Conservation (phyloP, 495 filamentous ascomycete genomes). For the Bacidia rubella region DNA sequence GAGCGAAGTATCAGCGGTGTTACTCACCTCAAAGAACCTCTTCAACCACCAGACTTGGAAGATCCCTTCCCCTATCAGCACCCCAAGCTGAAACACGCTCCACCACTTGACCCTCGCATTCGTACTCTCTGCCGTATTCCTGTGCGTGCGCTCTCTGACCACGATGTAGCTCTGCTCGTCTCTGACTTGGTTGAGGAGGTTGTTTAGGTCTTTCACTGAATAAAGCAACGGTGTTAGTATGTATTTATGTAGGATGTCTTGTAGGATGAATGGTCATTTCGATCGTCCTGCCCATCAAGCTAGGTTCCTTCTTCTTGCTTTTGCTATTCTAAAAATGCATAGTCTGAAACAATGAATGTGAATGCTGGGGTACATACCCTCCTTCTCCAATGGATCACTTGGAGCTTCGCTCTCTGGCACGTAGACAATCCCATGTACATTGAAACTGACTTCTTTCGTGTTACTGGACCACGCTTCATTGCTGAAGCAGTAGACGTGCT, state of each 20-base stretch:
- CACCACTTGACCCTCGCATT: constrained; percentile 98
- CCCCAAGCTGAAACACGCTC: constrained; percentile 89
- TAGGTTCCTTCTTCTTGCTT: too few relatives aligned
- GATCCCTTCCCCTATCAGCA: constrained; percentile 80
- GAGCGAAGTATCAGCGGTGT: background rate
- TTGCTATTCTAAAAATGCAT: too few relatives aligned
- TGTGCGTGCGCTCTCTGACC: constrained; percentile 82
- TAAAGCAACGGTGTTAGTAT: constrained; percentile 8
- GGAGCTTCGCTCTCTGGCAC: constrained; percentile 75
- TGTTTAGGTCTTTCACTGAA: constrained; percentile 69
- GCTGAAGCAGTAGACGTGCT: constrained; percentile 94
- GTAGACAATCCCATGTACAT: constrained; percentile 97
- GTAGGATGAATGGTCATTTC: too few relatives aligned
- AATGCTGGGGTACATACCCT: constrained; percentile 41
- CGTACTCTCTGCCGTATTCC: constrained; percentile 97
- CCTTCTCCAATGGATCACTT: constrained; percentile 78
- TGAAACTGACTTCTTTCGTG: constrained; percentile 96
- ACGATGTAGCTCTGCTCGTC: constrained; percentile 98
- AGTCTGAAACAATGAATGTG: background rate
- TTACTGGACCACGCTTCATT: constrained; percentile 89
- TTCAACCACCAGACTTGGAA: constrained; percentile 99
- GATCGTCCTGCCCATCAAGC: too few relatives aligned
- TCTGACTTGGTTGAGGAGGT: constrained; percentile 79
- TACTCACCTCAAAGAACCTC: constrained; percentile 85
- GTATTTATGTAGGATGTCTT: too few relatives aligned